phyloP scores from a whole-genome alignment of 495 filamentous ascomycete species.

The Penicillium pancosmium region DNA sequence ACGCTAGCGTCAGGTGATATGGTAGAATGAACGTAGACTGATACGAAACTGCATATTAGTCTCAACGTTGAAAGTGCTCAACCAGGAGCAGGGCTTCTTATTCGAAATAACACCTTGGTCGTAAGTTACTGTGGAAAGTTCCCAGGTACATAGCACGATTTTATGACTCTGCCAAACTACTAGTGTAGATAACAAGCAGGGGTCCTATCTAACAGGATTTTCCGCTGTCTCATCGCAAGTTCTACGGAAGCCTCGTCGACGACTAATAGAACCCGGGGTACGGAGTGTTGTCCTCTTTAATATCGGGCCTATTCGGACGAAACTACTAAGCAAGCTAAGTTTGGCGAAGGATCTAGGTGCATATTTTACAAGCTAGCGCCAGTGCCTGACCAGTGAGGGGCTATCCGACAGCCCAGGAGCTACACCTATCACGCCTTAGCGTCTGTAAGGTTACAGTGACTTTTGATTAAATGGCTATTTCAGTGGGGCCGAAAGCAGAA shows the following conservation, averaged over 20 bases:
- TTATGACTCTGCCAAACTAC: background rate
- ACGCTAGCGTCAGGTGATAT: background rate
- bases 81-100: background rate
- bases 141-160: background rate
- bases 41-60: background rate
- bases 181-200: background rate
- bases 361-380: background rate
- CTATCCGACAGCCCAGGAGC: background rate
- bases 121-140: background rate
- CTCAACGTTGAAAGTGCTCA: background rate
- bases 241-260: background rate
- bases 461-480: slow-evolving; percentile 2
- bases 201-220: background rate
- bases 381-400: background rate
- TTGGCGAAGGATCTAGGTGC: slow-evolving; percentile 2
- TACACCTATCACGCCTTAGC: slow-evolving; percentile 1
- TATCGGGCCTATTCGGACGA: background rate
- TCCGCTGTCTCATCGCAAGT: background rate
- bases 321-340: background rate
- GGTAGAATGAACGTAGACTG: background rate
- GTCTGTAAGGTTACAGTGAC: background rate
- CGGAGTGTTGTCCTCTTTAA: background rate
- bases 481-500: background rate
- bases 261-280: background rate
- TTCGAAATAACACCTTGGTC: no score